phyloP scores from a whole-genome alignment of 352 stramenopile species.

The Globisporangium middletonii region DNA sequence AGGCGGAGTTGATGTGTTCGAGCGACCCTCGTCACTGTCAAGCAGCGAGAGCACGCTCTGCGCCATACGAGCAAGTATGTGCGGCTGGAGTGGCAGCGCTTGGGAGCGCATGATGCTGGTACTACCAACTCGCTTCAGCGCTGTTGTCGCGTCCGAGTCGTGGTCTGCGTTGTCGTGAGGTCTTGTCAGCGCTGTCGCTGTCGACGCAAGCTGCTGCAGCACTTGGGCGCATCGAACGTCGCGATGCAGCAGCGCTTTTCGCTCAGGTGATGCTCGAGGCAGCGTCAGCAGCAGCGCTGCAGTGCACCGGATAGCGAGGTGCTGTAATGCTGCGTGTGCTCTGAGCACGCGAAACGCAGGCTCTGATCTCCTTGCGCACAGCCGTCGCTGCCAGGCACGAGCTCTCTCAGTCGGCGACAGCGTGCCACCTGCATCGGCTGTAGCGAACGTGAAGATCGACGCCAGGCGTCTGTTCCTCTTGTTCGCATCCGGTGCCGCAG shows the following conservation, averaged over 20 bases:
- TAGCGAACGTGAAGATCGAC: constrained; percentile 37
- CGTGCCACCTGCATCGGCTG: not conserved
- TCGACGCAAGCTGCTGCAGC: constrained; percentile 1
- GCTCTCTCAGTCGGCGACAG: not conserved
- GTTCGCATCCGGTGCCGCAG: constrained; percentile 4
- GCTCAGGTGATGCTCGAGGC: constrained; percentile 24
- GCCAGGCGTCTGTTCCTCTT: constrained; percentile 15
- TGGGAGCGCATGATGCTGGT: not conserved
- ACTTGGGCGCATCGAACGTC: constrained; percentile 4
- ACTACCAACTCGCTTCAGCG: not conserved
- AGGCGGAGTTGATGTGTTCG: too few relatives aligned
- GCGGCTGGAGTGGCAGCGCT: not conserved
- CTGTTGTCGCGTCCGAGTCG: too few relatives aligned
- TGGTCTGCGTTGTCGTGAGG: not conserved
- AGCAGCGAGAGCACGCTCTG: constrained; percentile 1
- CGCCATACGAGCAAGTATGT: constrained; percentile 3
- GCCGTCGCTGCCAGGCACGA: not conserved
- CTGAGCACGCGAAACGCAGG: constrained; percentile 6
- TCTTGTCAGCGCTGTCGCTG: not conserved
- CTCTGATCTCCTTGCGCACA: not conserved
- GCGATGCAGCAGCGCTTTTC: constrained; percentile 14
- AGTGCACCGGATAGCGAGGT: constrained; percentile 34
- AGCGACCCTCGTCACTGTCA: not conserved
- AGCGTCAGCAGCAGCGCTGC: constrained; percentile 28
- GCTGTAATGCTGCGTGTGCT: constrained; percentile 11